phyloP scores from a whole-genome alignment of 1,139 yeast species.

The Yamadazyma dushanensis region DNA sequence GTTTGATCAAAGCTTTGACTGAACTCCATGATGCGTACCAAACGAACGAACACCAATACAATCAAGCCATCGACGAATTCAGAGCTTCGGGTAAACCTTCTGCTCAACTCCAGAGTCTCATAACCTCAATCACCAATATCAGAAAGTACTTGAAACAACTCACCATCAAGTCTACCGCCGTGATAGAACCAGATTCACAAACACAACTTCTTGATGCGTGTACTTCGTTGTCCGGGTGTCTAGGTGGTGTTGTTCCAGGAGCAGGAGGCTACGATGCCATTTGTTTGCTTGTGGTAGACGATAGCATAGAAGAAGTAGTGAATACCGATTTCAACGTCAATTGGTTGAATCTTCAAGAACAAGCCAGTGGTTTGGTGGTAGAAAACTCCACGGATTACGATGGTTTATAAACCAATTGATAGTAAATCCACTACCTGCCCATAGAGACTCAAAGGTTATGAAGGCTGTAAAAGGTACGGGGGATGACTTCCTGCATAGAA shows the following conservation, averaged over 20 bases:
- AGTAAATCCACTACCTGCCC: too few species aligned
- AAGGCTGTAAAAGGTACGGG: too few species aligned
- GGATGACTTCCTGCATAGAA: neutral
- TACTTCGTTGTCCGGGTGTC: slow-evolving; percentile 59
- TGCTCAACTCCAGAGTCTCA: slow-evolving; percentile 23
- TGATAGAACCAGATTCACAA: slow-evolving; percentile 84
- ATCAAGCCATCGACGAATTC: slow-evolving; percentile 10
- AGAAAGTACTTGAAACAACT: slow-evolving; percentile 57
- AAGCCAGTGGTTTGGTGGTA: slow-evolving; percentile 50
- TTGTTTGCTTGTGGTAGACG: slow-evolving; percentile 61
- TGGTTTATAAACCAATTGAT: neutral
- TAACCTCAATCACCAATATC: slow-evolving; percentile 44
- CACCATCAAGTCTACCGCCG: slow-evolving; percentile 71
- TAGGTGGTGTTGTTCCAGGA: slow-evolving; percentile 96
- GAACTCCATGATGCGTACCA: slow-evolving; percentile 34
- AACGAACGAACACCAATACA: slow-evolving; percentile 23
- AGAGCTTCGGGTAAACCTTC: slow-evolving; percentile 1
- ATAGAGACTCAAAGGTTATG: too few species aligned
- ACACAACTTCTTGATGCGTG: slow-evolving; percentile 70
- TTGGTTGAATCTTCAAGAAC: slow-evolving; percentile 68
- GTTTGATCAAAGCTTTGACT: slow-evolving; percentile 50
- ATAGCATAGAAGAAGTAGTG: slow-evolving; percentile 39
- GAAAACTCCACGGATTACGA: slow-evolving; percentile 28
- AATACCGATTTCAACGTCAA: slow-evolving; percentile 44
- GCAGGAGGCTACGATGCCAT: slow-evolving; percentile 98